Evolutionary conservation across 2,329 filamentous ascomycete genomes (phyloP), one percentile per base, ranked within the genome.

Genomic region (Fusarium penzigii): DNA sequence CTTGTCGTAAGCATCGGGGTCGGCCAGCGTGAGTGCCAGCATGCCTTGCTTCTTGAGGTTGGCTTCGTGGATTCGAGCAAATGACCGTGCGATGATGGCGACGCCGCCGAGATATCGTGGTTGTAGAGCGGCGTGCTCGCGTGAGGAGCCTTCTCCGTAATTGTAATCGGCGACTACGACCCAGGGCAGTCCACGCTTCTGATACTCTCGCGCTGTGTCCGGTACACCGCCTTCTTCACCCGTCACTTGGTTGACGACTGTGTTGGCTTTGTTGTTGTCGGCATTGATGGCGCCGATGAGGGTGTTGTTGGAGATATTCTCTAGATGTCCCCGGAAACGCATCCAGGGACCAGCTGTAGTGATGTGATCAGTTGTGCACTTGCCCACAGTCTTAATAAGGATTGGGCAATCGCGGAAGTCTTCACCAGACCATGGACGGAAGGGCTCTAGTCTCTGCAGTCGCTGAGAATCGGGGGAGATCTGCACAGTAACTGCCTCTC

Each of bases 51-150:
- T 94, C 87, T 94, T 94, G 73, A 95, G 79, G 78, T 94, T 94
- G 72, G 90, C 93, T 81, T 94, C 90, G 80, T 94, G 90, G 68
- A 94, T 94, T 81, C 90, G 87, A 65, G 90, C 90, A 73, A 95
- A 94, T 56, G 83, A 87, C 73, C 87, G 85, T 70, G 84, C 87
- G 67, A 94, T 90, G 73, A 94, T 89, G 62, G 90, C 86, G 64
- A 92, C 81, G 72, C 89, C 90, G 62, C 90, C 90, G 55, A 94
- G 82, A 77, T 92, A 90, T 68, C 90, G 81, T 62, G 90, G 90
- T 78, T 94, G 89, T 54, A 95, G 82, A 66, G 90, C 90, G 63
- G 90, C 90, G 72, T 95, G 90, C 77, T 95, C 90, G 77, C 90
- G 86, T 50, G 90, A 92, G 65, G 82, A 87, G 58, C 90, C 90